Evolutionary conservation across 2,329 filamentous ascomycete species (phyloP).

Genomic region (Colletotrichum sp.): DNA sequence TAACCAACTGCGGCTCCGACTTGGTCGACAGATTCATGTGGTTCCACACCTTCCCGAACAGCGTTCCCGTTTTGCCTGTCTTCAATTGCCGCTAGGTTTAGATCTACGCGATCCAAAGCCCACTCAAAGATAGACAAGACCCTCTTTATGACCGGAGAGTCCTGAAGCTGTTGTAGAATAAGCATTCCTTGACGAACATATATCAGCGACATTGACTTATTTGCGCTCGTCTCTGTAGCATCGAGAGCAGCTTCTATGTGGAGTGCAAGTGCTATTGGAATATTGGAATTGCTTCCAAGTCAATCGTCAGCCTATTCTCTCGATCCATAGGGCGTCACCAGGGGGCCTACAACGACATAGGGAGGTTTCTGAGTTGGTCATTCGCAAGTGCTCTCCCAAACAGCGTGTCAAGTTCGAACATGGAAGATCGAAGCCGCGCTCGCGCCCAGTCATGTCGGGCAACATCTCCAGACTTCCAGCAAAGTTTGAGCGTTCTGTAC

Average conservation of each 20-base stretch:
- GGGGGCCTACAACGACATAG: not conserved
- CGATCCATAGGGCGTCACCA: not conserved
- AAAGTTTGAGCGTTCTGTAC: accelerated
- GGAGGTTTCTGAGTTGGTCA: not conserved
- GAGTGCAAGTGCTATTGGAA: not conserved
- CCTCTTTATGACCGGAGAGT: not conserved
- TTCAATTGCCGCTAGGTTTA: not conserved
- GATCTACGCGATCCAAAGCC: not conserved
- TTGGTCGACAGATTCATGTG: not conserved
- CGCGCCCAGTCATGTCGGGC: not conserved
- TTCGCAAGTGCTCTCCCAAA: not conserved
- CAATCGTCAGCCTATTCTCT: not conserved
- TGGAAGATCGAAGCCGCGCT: not conserved
- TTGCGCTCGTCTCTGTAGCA: accelerated
- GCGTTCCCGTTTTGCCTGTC: not conserved
- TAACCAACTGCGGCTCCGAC: not conserved
- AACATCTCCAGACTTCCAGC: not conserved
- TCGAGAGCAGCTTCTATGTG: not conserved
- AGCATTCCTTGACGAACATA: not conserved
- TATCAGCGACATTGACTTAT: not conserved
- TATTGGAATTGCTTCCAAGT: not conserved
- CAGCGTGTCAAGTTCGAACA: not conserved
- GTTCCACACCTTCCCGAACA: not conserved
- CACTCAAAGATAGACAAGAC: not conserved
- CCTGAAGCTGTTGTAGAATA: not conserved